Evolutionary conservation across 805 yeast genomes (phyloP), one percentile per base, ranked within the genome.

Genomic region (Starmerella kuoi): DNA sequence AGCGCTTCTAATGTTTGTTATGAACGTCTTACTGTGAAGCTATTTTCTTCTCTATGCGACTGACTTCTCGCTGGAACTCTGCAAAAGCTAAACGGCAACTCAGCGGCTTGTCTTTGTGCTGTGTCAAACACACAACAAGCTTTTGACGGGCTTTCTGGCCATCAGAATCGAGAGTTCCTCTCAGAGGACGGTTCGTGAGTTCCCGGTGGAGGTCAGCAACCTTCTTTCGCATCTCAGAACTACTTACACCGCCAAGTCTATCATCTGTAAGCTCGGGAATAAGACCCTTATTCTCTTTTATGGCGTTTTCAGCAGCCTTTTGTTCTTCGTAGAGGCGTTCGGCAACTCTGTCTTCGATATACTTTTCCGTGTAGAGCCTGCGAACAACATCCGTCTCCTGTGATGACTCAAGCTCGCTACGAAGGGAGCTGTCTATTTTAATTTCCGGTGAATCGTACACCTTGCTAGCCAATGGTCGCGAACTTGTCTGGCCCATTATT

Each of bases 381-480:
- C 67, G 62, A 18, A 64, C 57, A 45, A 56, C 58, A 46, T 63
- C 65, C 31, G 66, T 56, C 53, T 58, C 58, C 20, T 60, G 48
- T 21, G 52, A 35, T 31, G 58, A 47, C 37, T 60, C 63, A 30
- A 63, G 56, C 31, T 57, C 57, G 33, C 44, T 50, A 25, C 59
- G 48, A 35, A 63, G 52, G 15, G 51, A 48, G 28, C 51, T 51
- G 20, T 62, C 59, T 34, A 62, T 57, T 42, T 53, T 55, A 15
- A 61, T 53, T 37, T 50, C 49, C 9, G 65, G 62, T 23, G 58
- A 46, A 17, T 32, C 42, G 43, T 59, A 59, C 33, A 58, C 60
- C 53, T 53, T 50, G 44, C 50, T 45, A 37, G 46, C 42, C 33
- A 44, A 41, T 33, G 41, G 45, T 38, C 47, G 52, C 37, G 59